phyloP scores from a whole-genome alignment of 2,329 filamentous ascomycete species.

The Sclerotinia sclerotiorum region DNA sequence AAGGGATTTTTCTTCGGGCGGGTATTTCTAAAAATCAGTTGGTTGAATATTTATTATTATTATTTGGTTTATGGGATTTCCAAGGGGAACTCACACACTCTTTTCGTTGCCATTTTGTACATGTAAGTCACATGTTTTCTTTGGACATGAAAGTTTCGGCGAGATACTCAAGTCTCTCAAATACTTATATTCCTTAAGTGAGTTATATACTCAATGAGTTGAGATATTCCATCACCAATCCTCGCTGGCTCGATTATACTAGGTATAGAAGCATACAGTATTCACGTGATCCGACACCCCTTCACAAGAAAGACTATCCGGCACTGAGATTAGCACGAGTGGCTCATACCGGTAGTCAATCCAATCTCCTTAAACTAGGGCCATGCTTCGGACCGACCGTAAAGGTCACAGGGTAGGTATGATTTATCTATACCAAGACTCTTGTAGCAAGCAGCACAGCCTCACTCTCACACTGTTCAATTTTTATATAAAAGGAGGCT shows the following conservation, averaged over 20 bases:
- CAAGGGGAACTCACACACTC: no score
- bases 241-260: neutral
- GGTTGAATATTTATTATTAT: neutral
- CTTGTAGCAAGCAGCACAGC: neutral
- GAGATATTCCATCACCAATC: neutral
- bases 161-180: neutral
- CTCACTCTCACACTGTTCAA: neutral
- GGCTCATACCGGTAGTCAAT: neutral
- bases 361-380: neutral
- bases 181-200: no score
- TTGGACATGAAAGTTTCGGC: no score
- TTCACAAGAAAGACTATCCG: neutral
- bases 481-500: neutral
- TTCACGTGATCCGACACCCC: neutral
- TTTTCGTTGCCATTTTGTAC: no score
- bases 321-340: neutral
- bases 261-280: rapidly evolving
- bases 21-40: neutral
- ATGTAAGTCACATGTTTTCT: no score
- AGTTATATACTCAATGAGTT: neutral
- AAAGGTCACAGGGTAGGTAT: neutral
- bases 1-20: neutral
- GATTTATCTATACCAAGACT: neutral
- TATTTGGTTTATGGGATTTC: neutral
- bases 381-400: neutral